A percentile compares a stretch with the other conserved stretches of the same genome.
Evolutionary conservation across 495 filamentous ascomycete genomes (phyloP).

Genomic region (Cudoniella acicularis): DNA sequence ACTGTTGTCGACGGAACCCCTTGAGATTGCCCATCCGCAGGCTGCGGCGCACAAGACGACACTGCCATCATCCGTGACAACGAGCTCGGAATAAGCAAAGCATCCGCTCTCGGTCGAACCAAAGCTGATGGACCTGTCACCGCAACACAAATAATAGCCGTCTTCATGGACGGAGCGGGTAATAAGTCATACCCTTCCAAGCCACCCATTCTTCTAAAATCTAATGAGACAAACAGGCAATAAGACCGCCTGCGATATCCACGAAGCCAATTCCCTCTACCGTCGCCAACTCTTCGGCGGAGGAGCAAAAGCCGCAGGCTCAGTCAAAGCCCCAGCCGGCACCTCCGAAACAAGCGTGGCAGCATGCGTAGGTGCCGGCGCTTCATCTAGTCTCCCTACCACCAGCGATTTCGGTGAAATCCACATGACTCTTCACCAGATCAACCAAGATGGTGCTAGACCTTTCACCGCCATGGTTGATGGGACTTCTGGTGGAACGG

Average conservation of each 20-base stretch:
- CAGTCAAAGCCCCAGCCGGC: conserved; percentile 28
- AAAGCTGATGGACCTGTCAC: conserved; percentile 48
- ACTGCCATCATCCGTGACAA: conserved; percentile 48
- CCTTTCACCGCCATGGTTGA: conserved; percentile 42
- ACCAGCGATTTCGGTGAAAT: conserved; percentile 46
- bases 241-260: conserved; percentile 5
- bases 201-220: not conserved
- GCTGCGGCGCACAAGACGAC: conserved; percentile 42
- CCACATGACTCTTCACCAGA: conserved; percentile 44
- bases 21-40: conserved; percentile 45
- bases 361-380: conserved; percentile 33
- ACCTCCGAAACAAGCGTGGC: conserved; percentile 35
- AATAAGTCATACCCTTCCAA: not conserved
- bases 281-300: not conserved
- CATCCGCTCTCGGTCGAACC: conserved; percentile 49
- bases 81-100: conserved; percentile 34
- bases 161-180: conserved; percentile 31
- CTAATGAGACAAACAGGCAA: conserved; percentile 16
- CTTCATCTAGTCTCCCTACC: conserved; percentile 42
- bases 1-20: conserved; percentile 52
- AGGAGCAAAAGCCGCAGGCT: conserved; percentile 8
- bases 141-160: conserved; percentile 32
- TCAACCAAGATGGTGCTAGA: conserved; percentile 46
- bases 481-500: conserved; percentile 49
- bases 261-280: not conserved